Evolutionary conservation across 1,139 yeast genomes (phyloP), one percentile per base, ranked within the genome.

Genomic region (Taphrina wiesneri): DNA sequence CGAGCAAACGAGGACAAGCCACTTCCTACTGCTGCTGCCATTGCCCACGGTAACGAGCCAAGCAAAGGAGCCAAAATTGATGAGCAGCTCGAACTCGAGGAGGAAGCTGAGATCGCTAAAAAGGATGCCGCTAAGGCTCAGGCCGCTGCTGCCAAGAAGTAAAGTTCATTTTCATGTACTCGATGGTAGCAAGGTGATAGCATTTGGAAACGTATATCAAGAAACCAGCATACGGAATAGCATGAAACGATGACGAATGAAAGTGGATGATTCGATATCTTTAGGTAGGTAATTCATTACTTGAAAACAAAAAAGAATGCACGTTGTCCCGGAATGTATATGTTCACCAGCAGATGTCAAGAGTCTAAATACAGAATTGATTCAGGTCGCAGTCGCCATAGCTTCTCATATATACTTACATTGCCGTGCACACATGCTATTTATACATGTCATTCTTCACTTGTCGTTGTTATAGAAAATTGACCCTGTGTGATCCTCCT

Each of bases 111-210:
- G 39, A n/a, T 62, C 19, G 61, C 61, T 21, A 62, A 62, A 49
- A 62, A 62, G 65, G 61, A 62, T 11, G 64, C 56, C 13, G 64
- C 64, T n/a, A 60, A 60, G 57, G 56, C 45, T 32, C 64, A 60
- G 41, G 15, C 57, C 11, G 51, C 34, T 4, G 64, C 47, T 23
- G 64, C 64, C 25, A 36, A 60, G 21, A 60, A 60, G 64, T 39
- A 51, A 54, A 52, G 5, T 11, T 49, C n/a, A n/a, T n/a, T n/a
- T n/a, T n/a, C n/a, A n/a, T n/a, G n/a, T n/a, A n/a, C n/a, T n/a
- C n/a, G n/a, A n/a, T n/a, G n/a, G n/a, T n/a, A n/a, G n/a, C n/a
- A n/a, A n/a, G n/a, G n/a, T n/a, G n/a, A n/a, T n/a, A n/a, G n/a
- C n/a, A n/a, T n/a, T n/a, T n/a, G n/a, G n/a, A 32, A 32, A 32